Conservation (phyloP, 2,329 filamentous ascomycete genomes). For the Colletotrichum lupini region DNA sequence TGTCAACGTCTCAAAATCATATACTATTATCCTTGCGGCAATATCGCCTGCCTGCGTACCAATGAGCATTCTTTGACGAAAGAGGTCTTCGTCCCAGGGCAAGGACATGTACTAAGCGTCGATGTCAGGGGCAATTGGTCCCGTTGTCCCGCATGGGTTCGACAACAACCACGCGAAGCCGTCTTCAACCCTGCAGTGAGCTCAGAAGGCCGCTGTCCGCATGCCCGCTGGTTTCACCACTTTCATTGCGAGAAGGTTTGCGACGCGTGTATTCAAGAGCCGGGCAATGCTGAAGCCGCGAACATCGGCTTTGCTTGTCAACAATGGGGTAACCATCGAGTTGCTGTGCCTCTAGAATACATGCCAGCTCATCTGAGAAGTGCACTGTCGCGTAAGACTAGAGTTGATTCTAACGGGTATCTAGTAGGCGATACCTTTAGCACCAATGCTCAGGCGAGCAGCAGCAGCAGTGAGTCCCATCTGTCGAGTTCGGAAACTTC, state of each 20-base stretch:
- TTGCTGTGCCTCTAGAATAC: slow-evolving; percentile 6
- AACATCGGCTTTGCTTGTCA: background rate
- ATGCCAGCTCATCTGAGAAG: background rate
- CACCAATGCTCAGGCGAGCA: background rate
- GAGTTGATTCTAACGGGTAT: background rate
- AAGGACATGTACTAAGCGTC: background rate
- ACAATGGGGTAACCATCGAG: background rate
- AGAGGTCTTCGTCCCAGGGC: background rate
- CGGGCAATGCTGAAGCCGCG: background rate
- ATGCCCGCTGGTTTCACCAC: too few species aligned
- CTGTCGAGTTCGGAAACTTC: background rate
- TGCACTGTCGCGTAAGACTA: background rate
- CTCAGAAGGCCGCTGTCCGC: background rate
- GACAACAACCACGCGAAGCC: background rate
- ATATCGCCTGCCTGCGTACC: background rate
- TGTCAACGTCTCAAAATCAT: background rate
- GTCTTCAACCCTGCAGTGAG: background rate
- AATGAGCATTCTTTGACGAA: background rate
- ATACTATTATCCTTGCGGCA: background rate
- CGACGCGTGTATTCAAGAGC: background rate
- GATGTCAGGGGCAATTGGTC: background rate
- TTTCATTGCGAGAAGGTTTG: background rate
- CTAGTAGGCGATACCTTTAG: background rate
- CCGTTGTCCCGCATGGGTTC: background rate
- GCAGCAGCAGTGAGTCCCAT: background rate